Conservation (phyloP, 1,139 yeast species). For the Saccharomycopsis phalli region DNA sequence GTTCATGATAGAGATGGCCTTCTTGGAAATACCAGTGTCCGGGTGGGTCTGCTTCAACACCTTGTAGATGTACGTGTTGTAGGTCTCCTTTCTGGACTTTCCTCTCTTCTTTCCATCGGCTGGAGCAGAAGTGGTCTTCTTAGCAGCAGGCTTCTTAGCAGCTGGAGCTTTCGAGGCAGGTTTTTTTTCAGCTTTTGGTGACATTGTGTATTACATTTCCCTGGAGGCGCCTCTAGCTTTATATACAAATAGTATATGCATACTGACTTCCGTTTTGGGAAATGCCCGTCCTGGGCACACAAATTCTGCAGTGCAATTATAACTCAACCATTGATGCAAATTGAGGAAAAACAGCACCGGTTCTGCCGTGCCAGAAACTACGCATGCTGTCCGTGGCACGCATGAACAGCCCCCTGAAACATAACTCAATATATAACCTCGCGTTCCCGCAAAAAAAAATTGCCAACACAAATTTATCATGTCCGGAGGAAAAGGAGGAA, state of each 20-base stretch:
- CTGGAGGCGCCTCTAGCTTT: constrained; percentile 26
- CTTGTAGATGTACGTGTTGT: constrained; percentile 97
- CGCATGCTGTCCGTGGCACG: not conserved
- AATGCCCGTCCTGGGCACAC: constrained; percentile 6
- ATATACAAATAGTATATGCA: not conserved
- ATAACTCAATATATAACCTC: constrained; percentile 1
- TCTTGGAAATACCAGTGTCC: constrained; percentile 99
- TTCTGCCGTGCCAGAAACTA: not conserved
- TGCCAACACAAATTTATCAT: constrained; percentile 33
- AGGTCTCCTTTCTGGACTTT: constrained; percentile 97
- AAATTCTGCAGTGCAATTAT: constrained; percentile 13
- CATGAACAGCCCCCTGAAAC: not conserved
- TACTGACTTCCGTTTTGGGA: constrained; percentile 8
- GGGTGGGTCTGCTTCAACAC: constrained; percentile 98
- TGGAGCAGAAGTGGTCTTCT: constrained; percentile 68
- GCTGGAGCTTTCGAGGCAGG: constrained; percentile 99
- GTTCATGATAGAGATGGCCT: constrained; percentile 99
- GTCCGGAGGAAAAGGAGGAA: constrained; percentile 99
- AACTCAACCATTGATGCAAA: too few relatives aligned
- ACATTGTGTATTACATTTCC: constrained; percentile 45
- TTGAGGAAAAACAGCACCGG: not conserved
- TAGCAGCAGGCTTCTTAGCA: constrained; percentile 94
- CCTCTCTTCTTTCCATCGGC: constrained; percentile 84
- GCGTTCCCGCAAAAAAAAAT: not conserved
- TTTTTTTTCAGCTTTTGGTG: constrained; percentile 96